Evolutionary conservation across 106 monocot genomes (phyloP).

Genomic region (Amphibolis antarctica): DNA sequence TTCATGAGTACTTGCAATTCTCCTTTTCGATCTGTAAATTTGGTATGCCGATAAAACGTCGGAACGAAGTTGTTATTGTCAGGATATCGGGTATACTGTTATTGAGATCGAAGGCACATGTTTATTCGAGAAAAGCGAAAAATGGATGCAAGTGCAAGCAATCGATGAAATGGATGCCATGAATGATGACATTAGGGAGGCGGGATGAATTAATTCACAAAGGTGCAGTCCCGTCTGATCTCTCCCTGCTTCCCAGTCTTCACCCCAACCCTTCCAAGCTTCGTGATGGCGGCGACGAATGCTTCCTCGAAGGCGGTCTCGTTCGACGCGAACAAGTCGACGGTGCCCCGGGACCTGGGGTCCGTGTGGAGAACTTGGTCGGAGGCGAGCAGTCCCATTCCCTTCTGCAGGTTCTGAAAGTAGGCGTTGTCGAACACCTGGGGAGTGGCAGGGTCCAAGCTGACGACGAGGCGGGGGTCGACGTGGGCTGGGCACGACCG

Average conservation of each 20-base stretch:
- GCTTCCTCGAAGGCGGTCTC: slow-evolving; percentile 28
- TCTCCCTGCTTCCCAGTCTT: slow-evolving; percentile 27
- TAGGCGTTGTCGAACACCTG: slow-evolving; percentile 51
- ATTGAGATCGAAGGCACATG: too few species aligned
- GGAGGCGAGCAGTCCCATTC: slow-evolving; percentile 46
- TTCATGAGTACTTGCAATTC: too few species aligned
- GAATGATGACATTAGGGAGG: too few species aligned
- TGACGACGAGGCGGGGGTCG: slow-evolving; percentile 19
- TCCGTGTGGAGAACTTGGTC: slow-evolving; percentile 52
- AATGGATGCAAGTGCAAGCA: too few species aligned
- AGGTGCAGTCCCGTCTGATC: slow-evolving; percentile 25
- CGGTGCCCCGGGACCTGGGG: slow-evolving; percentile 23
- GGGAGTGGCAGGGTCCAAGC: slow-evolving; percentile 18
- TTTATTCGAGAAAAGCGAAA: too few species aligned
- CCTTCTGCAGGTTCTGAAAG: slow-evolving; percentile 42
- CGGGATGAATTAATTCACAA: too few species aligned
- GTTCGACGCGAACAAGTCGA: slow-evolving; percentile 34
- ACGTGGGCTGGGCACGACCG: slow-evolving; percentile 20
- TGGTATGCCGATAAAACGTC: too few species aligned
- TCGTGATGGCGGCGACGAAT: slow-evolving; percentile 37
- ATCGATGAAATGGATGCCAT: too few species aligned
- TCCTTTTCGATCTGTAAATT: too few species aligned
- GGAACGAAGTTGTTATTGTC: too few species aligned
- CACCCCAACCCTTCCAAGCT: slow-evolving; percentile 40
- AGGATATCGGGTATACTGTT: too few species aligned